Evolutionary conservation across 768 basidiomycete genomes (phyloP).

Genomic region (Multifurca ochricompacta): DNA sequence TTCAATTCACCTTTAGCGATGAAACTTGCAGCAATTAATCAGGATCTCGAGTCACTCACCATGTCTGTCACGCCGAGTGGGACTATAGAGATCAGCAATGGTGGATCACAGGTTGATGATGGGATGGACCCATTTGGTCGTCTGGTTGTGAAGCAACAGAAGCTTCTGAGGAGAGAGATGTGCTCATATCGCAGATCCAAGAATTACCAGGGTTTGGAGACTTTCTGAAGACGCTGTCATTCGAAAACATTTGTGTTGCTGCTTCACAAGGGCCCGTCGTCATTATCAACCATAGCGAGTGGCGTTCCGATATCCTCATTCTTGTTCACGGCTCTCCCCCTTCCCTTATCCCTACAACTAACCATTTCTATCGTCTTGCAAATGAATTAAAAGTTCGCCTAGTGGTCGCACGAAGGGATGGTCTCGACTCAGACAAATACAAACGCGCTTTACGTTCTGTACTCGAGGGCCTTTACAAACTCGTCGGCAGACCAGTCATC

Average conservation of each 20-base stretch:
- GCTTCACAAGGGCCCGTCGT: too few relatives aligned
- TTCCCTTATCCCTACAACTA: not conserved
- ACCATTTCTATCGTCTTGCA: not conserved
- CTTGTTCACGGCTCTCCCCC: not conserved
- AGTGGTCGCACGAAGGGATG: not conserved
- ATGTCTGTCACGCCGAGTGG: not conserved
- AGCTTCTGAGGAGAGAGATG: not conserved
- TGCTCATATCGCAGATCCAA: not conserved
- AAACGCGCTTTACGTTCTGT: not conserved
- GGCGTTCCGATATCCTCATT: conserved; percentile 11
- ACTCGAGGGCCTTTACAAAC: not conserved
- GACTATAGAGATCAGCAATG: not conserved
- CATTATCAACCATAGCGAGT: conserved; percentile 3
- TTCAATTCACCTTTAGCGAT: not conserved
- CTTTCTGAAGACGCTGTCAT: not conserved
- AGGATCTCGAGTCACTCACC: not conserved
- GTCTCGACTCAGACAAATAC: not conserved
- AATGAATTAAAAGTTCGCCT: not conserved
- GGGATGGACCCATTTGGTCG: not conserved
- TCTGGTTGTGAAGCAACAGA: not conserved
- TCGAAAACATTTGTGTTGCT: not conserved
- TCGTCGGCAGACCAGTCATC: too few relatives aligned
- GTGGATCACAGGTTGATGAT: not conserved
- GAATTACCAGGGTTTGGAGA: not conserved
- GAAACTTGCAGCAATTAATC: not conserved